Base-by-base conservation (phyloP, 768 basidiomycete genomes). In the Leccinellum albellum region DNA sequence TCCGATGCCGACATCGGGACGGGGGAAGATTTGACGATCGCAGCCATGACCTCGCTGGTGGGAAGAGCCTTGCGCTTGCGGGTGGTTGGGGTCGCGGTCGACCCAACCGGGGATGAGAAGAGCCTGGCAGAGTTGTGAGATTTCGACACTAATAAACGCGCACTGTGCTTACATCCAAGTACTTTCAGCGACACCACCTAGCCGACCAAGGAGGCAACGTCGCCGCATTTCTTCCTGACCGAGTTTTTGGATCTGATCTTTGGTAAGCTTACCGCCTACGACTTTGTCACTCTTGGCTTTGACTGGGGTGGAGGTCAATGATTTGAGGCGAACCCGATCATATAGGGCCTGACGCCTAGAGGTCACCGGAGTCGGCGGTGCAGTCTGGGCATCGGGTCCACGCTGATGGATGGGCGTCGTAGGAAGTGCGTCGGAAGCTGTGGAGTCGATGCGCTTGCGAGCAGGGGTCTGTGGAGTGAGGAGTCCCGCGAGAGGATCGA, bases 131-230 rank as follows among this genome's bases (percentile, higher is more conserved):
- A 6, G 29, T 55, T 9, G 40, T 46, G 23, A 14, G 13, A 28
- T 37, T 49, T 5, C 13, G 26, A 54, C 1, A 28, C 31, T 4
- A 23, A 49, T 2, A 1, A 54, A 3, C 9, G 5, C 17, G 3
- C 8, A 33, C 50, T 29, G 26, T 31, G 56, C 85, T 70, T 60
- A 89, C 91, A 92, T 91, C 89, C 91, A 93, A 17, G 88, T 82
- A 61, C 90, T 88, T 66, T 94, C 91, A n/a, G 91, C 91, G 28
- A 94, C 82, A 10, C 87, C 86, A 26, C 81, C 80, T 7, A 94
- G 79, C 20, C 91, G 83, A 50, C 91, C 91, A 8, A 94, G 77
- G 29, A 92, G 69, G 61, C 87, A 90, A 35, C 90, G 78, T 56
- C 87, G 79, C 57, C 89, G 80, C 74, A 88, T 81, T 67, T 89